Evolutionary conservation across 768 basidiomycete species (phyloP).

Genomic region (Agrocybe praecox): DNA sequence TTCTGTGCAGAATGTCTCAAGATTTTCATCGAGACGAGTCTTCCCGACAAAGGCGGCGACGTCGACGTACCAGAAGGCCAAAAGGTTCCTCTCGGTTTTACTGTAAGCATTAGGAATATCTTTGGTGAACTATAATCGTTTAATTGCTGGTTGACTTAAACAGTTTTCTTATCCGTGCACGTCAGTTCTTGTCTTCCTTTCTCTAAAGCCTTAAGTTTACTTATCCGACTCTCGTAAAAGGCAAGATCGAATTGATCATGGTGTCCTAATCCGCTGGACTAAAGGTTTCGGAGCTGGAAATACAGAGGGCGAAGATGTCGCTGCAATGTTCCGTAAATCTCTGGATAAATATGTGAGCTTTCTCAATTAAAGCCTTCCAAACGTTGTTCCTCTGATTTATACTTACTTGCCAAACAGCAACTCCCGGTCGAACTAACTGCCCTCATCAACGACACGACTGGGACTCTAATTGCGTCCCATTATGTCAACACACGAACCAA

Average conservation of each 20-base stretch:
- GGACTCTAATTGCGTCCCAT: constrained; percentile 94
- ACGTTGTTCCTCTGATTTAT: no score
- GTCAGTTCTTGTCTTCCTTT: constrained; percentile 47
- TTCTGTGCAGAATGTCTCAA: constrained; percentile 96
- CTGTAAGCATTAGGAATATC: constrained; percentile 55
- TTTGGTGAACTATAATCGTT: constrained; percentile 6
- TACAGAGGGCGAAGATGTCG: constrained; percentile 92
- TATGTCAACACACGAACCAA: constrained; percentile 92
- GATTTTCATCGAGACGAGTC: constrained; percentile 81
- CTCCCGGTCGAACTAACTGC: constrained; percentile 86
- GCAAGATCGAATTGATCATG: constrained; percentile 94
- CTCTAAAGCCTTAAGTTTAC: neutral
- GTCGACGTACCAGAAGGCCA: constrained; percentile 53
- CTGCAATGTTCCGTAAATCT: constrained; percentile 87
- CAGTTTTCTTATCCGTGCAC: constrained; percentile 95
- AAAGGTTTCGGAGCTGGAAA: constrained; percentile 95
- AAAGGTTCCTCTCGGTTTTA: constrained; percentile 87
- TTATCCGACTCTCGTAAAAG: constrained; percentile 36
- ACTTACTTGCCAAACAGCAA: constrained; percentile 60
- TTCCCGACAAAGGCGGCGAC: constrained; percentile 51
- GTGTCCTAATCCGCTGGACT: constrained; percentile 96
- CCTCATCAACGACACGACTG: constrained; percentile 97
- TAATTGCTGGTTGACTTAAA: neutral
- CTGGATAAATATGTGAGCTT: constrained; percentile 71
- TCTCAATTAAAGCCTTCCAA: no score